Conservation (phyloP, 495 filamentous ascomycete genomes). For the Neurospora sp. region DNA sequence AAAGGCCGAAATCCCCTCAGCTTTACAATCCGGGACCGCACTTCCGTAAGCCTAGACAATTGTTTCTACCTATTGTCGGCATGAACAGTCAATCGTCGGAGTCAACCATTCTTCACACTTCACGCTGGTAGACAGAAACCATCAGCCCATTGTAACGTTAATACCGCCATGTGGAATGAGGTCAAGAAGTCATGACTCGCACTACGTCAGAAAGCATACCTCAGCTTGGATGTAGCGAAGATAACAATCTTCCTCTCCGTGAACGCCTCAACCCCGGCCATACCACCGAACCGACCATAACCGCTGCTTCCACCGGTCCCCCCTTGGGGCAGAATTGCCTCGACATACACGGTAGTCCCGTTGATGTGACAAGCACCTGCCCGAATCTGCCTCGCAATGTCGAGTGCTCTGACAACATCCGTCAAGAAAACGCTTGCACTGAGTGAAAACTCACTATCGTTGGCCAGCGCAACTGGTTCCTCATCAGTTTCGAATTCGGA, state of each 20-base stretch:
- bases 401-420: slow-evolving; percentile 21
- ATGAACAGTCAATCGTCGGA: not conserved
- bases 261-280: slow-evolving; percentile 22
- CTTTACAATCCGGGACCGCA: not conserved
- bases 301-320: slow-evolving; percentile 26
- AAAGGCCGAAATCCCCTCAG: not conserved
- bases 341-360: slow-evolving; percentile 25
- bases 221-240: slow-evolving; percentile 15
- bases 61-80: not conserved
- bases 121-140: not conserved
- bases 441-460: slow-evolving; percentile 24
- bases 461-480: slow-evolving; percentile 24
- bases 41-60: not conserved
- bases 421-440: slow-evolving; percentile 25
- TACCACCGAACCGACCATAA: slow-evolving; percentile 28
- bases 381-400: slow-evolving; percentile 19
- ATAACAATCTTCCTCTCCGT: slow-evolving; percentile 26
- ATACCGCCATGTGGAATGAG: not conserved
- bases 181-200: not conserved
- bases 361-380: slow-evolving; percentile 26
- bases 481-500: slow-evolving; percentile 19
- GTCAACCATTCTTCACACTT: not conserved
- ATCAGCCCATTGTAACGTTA: not conserved
- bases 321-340: slow-evolving; percentile 24
- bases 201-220: slow-evolving; percentile 13